These are phyloP conservation scores for Ustilago loliicola DNA, from an alignment of 1,284 basidiomycete species.

Conservation along the genomic window DNA sequence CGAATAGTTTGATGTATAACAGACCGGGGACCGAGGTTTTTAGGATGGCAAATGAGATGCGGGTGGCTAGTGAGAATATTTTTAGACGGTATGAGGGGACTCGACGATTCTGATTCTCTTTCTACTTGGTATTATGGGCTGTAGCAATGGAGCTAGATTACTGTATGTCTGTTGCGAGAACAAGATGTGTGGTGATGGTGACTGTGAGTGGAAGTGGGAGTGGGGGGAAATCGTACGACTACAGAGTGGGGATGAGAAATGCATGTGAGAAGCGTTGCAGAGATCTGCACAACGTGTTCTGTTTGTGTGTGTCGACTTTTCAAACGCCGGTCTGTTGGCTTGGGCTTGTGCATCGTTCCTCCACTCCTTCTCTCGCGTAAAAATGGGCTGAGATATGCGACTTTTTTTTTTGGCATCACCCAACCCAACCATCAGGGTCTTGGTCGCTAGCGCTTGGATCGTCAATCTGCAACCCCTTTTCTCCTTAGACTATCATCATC, in stretches of 20 bases:
- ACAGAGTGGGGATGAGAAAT: background rate
- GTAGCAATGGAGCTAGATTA: too few species aligned
- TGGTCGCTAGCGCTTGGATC: too few species aligned
- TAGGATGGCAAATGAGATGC: conserved; percentile 68
- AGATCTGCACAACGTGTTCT: background rate
- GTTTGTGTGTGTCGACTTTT: background rate
- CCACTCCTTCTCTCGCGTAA: too few species aligned
- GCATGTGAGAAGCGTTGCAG: background rate
- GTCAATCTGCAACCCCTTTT: too few species aligned
- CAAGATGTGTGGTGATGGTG: background rate
- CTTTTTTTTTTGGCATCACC: too few species aligned
- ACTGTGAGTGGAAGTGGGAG: background rate
- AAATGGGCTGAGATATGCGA: conserved; percentile 9
- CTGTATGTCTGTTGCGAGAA: too few species aligned
- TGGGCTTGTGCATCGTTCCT: too few species aligned
- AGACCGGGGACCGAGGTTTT: conserved; percentile 65
- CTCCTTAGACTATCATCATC: too few species aligned
- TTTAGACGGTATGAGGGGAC: conserved; percentile 52
- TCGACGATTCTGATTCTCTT: conserved; percentile 44
- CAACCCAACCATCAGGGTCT: background rate
- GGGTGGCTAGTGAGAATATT: conserved; percentile 60
- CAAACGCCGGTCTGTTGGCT: conserved; percentile 20
- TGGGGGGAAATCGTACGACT: background rate
- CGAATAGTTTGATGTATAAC: conserved; percentile 67
- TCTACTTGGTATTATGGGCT: too few species aligned